Conservation (phyloP, 306 rosid species). For the Mimosa pudica region DNA sequence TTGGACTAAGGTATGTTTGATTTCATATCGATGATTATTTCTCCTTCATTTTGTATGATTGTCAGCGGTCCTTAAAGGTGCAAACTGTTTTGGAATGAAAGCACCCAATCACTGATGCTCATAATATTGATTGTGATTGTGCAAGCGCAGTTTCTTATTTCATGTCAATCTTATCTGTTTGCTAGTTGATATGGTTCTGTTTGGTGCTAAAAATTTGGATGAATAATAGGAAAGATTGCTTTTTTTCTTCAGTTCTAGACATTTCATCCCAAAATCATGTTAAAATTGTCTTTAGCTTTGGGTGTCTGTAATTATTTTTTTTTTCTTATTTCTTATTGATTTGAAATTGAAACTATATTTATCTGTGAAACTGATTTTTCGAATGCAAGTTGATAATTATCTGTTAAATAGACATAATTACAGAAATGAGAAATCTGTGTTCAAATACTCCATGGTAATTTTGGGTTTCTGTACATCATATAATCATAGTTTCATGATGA, state of each 20-base stretch:
- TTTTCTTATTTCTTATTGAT: not conserved
- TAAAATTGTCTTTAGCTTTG: not conserved
- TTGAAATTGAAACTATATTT: slow-evolving; percentile 3
- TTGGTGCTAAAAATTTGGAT: not conserved
- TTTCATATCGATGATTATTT: slow-evolving; percentile 22
- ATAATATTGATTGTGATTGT: not conserved
- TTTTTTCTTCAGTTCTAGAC: slow-evolving; percentile 11
- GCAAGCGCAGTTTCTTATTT: slow-evolving; percentile 1
- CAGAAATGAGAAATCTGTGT: slow-evolving; percentile 5
- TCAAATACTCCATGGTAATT: slow-evolving; percentile 16
- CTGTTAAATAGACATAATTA: not conserved
- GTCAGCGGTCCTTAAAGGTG: slow-evolving; percentile 1
- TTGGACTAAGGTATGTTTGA: slow-evolving; percentile 83
- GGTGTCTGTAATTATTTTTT: not conserved
- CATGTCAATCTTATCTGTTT: slow-evolving; percentile 1
- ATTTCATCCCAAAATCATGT: not conserved
- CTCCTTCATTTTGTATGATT: slow-evolving; percentile 19
- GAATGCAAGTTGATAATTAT: not conserved
- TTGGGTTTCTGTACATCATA: slow-evolving; percentile 11
- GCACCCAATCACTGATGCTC: not conserved
- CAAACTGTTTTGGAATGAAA: slow-evolving; percentile 14
- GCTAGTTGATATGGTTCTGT: slow-evolving; percentile 9
- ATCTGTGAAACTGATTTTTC: not conserved
- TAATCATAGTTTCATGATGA: slow-evolving; percentile 41
- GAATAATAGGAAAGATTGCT: not conserved